Evolutionary conservation across 805 yeast genomes (phyloP).

Genomic region (Pichia kluyveri): DNA sequence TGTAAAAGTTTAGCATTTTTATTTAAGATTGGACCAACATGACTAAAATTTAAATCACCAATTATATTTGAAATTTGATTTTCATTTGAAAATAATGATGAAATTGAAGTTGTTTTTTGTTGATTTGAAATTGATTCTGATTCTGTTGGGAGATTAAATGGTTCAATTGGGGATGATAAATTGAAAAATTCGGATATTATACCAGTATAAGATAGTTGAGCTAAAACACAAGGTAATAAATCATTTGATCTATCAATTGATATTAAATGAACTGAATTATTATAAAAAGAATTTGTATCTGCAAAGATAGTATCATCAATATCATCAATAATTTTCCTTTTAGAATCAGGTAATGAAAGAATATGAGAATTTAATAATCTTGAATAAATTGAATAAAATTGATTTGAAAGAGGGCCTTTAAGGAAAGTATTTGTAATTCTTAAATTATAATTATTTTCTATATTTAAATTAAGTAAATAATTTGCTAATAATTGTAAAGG

Average conservation of each 20-base stretch:
- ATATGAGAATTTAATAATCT: slow-evolving; percentile 23
- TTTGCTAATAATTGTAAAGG: slow-evolving; percentile 41
- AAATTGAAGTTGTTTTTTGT: slow-evolving; percentile 12
- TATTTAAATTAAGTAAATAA: slow-evolving; percentile 38
- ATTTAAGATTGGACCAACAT: slow-evolving; percentile 68
- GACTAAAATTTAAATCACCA: slow-evolving; percentile 59
- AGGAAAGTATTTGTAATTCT: slow-evolving; percentile 48
- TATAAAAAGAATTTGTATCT: slow-evolving; percentile 27
- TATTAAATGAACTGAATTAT: slow-evolving; percentile 54
- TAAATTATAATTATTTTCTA: slow-evolving; percentile 30
- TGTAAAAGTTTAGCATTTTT: slow-evolving; percentile 63
- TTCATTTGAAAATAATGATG: slow-evolving; percentile 30
- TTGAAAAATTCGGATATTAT: slow-evolving; percentile 65
- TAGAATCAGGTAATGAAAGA: slow-evolving; percentile 25
- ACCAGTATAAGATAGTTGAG: slow-evolving; percentile 78
- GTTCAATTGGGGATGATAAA: slow-evolving; percentile 31
- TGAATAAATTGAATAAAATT: slow-evolving; percentile 36
- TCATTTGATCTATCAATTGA: slow-evolving; percentile 77
- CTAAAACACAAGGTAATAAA: slow-evolving; percentile 56
- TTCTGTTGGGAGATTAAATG: not conserved
- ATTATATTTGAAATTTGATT: slow-evolving; percentile 43
- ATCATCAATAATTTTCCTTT: slow-evolving; percentile 24
- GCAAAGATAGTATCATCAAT: slow-evolving; percentile 27
- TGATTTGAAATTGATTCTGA: not conserved
- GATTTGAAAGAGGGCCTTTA: slow-evolving; percentile 49